Evolutionary conservation across 345 rosid genomes (phyloP).

Genomic region (Odontarrhena argentea): DNA sequence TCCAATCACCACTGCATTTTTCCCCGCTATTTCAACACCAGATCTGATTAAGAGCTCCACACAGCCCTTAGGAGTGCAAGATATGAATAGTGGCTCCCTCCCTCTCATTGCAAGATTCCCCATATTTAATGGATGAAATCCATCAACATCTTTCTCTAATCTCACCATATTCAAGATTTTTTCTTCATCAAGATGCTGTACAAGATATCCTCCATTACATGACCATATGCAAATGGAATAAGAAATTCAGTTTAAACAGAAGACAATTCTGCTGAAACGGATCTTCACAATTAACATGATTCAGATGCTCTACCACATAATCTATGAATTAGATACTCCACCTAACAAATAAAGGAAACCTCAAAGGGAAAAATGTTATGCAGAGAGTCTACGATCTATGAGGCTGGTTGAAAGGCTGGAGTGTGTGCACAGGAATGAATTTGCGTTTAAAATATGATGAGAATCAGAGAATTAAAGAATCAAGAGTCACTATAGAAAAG

Average conservation of each 20-base stretch:
- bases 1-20: constrained; percentile 83
- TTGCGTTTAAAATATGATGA: neutral
- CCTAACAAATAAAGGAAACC: neutral
- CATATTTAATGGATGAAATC: constrained; percentile 82
- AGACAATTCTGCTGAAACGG: neutral
- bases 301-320: constrained; percentile 8
- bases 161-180: constrained; percentile 66
- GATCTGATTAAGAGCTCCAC: constrained; percentile 76
- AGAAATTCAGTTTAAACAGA: neutral
- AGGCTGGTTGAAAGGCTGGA: neutral
- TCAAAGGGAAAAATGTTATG: neutral
- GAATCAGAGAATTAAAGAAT: neutral
- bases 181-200: constrained; percentile 85
- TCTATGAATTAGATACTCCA: constrained; percentile 15
- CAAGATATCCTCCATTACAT: constrained; percentile 35
- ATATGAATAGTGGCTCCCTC: constrained; percentile 79
- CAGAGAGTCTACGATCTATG: neutral
- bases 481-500: neutral
- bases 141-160: constrained; percentile 89
- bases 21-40: constrained; percentile 72
- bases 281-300: neutral
- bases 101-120: constrained; percentile 96
- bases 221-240: neutral
- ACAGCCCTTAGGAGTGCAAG: constrained; percentile 91
- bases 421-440: neutral